Evolutionary conservation across 2,329 filamentous ascomycete genomes (phyloP).

Genomic region (Colletotrichum sp.): DNA sequence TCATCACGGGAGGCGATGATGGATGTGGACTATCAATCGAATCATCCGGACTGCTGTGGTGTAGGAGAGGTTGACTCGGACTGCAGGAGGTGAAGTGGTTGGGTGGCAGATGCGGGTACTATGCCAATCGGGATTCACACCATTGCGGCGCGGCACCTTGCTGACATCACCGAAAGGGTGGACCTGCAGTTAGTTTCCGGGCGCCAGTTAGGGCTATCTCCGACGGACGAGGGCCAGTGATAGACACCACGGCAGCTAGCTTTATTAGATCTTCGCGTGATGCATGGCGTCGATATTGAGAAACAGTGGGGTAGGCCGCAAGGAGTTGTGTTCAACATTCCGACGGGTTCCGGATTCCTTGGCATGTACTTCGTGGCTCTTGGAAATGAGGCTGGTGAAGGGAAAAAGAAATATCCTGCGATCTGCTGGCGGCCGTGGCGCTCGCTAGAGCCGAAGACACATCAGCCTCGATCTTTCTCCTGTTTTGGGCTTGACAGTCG

Average conservation of each 20-base stretch:
- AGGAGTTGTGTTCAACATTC: background rate
- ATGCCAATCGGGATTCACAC: background rate
- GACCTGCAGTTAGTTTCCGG: background rate
- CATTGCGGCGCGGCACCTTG: background rate
- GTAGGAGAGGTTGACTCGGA: background rate
- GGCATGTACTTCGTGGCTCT: background rate
- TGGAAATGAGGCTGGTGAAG: background rate
- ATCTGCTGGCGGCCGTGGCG: background rate
- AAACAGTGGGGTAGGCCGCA: background rate
- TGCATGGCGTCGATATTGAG: background rate
- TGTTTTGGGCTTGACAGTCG: background rate
- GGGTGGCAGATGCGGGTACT: background rate
- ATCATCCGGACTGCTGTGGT: background rate
- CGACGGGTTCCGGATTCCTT: background rate
- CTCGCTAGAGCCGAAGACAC: background rate
- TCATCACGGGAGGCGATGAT: background rate
- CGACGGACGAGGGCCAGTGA: too few species aligned
- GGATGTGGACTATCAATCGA: background rate
- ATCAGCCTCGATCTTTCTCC: background rate
- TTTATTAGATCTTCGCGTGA: background rate
- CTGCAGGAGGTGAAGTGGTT: background rate
- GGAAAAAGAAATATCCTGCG: background rate
- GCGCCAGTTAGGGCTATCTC: background rate
- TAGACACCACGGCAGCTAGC: background rate
- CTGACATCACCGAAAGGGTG: background rate